phyloP scores from a whole-genome alignment of 2,329 filamentous ascomycete genomes.

The Colletotrichum neosansevieriae region DNA sequence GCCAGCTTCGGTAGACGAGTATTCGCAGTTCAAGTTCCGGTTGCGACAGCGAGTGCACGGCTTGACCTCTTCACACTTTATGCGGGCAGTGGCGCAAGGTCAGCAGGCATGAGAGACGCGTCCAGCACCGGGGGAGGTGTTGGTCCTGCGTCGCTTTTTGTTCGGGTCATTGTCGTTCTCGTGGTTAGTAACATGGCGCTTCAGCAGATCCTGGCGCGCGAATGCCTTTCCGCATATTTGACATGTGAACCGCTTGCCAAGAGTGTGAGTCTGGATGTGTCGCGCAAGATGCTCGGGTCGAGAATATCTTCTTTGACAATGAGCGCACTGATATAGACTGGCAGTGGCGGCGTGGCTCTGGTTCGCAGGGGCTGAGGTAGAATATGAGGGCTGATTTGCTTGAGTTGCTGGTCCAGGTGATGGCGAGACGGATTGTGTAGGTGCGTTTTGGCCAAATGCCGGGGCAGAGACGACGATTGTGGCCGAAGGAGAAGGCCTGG shows the following conservation, averaged over 20 bases:
- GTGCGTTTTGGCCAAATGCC: slow-evolving; percentile 11
- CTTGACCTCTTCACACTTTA: slow-evolving; percentile 68
- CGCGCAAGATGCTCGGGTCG: slow-evolving; percentile 66
- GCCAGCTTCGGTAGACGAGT: slow-evolving; percentile 51
- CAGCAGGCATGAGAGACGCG: slow-evolving; percentile 67
- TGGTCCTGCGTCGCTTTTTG: slow-evolving; percentile 61
- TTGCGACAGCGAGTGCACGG: slow-evolving; percentile 64
- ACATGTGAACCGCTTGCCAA: slow-evolving; percentile 63
- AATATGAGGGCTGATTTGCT: slow-evolving; percentile 10
- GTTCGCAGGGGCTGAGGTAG: slow-evolving; percentile 23
- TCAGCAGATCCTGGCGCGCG: slow-evolving; percentile 65
- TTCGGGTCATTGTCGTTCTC: slow-evolving; percentile 58
- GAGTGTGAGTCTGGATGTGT: slow-evolving; percentile 63
- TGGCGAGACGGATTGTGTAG: slow-evolving; percentile 28
- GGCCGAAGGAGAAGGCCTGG: slow-evolving; percentile 20
- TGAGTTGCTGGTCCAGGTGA: slow-evolving; percentile 22
- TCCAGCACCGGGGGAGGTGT: slow-evolving; percentile 57
- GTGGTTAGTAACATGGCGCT: slow-evolving; percentile 65
- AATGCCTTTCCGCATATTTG: slow-evolving; percentile 66
- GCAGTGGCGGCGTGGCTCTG: slow-evolving; percentile 45
- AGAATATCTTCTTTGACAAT: slow-evolving; percentile 64
- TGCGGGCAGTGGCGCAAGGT: slow-evolving; percentile 63
- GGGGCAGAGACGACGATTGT: slow-evolving; percentile 30
- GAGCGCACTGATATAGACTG: slow-evolving; percentile 61
- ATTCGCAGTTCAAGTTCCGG: slow-evolving; percentile 60